phyloP scores from a whole-genome alignment of 108 stramenopile species.

The Ochromonas danica region DNA sequence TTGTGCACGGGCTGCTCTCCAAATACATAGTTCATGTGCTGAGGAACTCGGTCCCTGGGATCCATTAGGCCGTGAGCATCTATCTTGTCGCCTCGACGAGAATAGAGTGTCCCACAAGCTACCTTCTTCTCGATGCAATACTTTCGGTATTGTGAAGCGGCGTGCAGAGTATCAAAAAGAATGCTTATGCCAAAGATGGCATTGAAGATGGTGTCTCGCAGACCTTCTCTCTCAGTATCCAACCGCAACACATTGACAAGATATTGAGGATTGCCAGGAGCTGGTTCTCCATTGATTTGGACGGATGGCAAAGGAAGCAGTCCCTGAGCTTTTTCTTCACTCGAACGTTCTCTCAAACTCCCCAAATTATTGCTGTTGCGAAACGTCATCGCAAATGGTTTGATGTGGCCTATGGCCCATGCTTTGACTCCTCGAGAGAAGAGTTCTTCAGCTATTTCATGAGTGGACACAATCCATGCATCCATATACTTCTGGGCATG shows the following conservation, averaged over 20 bases:
- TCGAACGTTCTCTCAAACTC: too few species aligned
- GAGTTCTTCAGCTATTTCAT: not conserved
- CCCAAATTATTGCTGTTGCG: too few species aligned
- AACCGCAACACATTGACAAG: not conserved
- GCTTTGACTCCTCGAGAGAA: not conserved
- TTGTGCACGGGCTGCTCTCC: too few species aligned
- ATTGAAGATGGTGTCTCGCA: not conserved
- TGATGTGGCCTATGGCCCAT: too few species aligned
- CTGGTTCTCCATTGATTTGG: not conserved
- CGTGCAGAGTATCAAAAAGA: slow-evolving; percentile 1
- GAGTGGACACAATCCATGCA: not conserved
- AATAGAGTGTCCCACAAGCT: too few species aligned
- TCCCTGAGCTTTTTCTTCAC: not conserved
- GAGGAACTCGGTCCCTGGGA: too few species aligned
- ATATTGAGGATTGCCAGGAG: not conserved
- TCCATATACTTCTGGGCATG: not conserved
- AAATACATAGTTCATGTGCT: too few species aligned
- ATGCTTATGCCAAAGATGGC: not conserved
- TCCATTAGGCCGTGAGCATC: too few species aligned
- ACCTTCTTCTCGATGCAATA: too few species aligned
- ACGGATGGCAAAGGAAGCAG: not conserved
- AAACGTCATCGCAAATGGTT: too few species aligned
- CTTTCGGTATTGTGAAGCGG: too few species aligned
- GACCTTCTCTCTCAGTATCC: not conserved
- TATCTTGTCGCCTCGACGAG: too few species aligned